A percentile compares a stretch with the other conserved stretches of the same genome.
Conservation (phyloP, 805 yeast genomes). For the Nakazawaea populi region DNA sequence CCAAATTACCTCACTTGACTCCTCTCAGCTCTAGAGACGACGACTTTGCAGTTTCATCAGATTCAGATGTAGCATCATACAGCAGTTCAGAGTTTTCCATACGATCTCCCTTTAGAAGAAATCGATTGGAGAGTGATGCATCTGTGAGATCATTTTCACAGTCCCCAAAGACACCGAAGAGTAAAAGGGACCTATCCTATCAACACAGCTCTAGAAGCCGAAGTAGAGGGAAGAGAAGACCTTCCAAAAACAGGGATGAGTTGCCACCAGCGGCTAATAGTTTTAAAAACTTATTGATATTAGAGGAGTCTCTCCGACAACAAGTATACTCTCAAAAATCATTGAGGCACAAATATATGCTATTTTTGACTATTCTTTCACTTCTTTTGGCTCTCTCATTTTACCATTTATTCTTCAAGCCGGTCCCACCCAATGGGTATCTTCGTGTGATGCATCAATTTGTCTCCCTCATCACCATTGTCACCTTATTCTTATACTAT, state of each 20-base stretch:
- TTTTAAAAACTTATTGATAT: slow-evolving; percentile 71
- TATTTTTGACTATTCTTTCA: slow-evolving; percentile 41
- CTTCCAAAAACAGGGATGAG: slow-evolving; percentile 17
- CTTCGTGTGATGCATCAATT: slow-evolving; percentile 42
- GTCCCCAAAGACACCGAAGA: slow-evolving; percentile 1
- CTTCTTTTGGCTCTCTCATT: slow-evolving; percentile 29
- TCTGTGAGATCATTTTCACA: not conserved
- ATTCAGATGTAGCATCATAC: slow-evolving; percentile 23
- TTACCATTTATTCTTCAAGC: slow-evolving; percentile 27
- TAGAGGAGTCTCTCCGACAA: slow-evolving; percentile 80
- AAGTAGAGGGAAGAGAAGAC: slow-evolving; percentile 19
- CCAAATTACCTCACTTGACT: slow-evolving; percentile 18
- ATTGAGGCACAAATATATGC: slow-evolving; percentile 55
- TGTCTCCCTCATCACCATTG: slow-evolving; percentile 50
- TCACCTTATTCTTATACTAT: slow-evolving; percentile 73
- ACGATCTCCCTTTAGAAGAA: slow-evolving; percentile 6
- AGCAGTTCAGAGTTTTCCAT: slow-evolving; percentile 11
- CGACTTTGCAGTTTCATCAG: slow-evolving; percentile 21
- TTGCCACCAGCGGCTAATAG: slow-evolving; percentile 60
- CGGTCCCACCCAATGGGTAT: slow-evolving; percentile 22
- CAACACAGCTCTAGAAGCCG: slow-evolving; percentile 13
- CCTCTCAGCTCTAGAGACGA: slow-evolving; percentile 24
- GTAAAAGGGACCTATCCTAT: not conserved
- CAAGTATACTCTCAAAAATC: slow-evolving; percentile 72
- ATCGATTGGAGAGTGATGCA: slow-evolving; percentile 1